Conservation (phyloP, 495 filamentous ascomycete genomes). For the Pyrenula aspistea region DNA sequence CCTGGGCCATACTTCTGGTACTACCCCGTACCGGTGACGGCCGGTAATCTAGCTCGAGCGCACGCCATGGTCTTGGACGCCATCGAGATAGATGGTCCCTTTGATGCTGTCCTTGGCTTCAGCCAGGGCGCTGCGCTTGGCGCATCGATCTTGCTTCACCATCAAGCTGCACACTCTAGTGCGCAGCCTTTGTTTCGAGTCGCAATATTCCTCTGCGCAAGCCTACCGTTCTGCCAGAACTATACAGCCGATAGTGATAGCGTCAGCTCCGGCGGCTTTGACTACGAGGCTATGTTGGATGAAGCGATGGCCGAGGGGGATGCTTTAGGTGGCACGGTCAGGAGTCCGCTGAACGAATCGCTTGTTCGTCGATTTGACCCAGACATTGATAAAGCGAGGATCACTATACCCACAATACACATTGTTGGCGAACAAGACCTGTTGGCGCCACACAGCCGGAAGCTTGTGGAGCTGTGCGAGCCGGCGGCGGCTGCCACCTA, state of each 20-base stretch:
- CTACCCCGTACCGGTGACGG: too few species aligned
- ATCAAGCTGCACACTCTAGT: slow-evolving; percentile 16
- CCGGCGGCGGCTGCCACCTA: slow-evolving; percentile 20
- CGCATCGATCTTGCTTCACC: slow-evolving; percentile 20
- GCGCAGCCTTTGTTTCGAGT: slow-evolving; percentile 21
- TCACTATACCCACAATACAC: slow-evolving; percentile 27
- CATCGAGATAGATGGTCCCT: slow-evolving; percentile 25
- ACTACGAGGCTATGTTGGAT: too few species aligned
- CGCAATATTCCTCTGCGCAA: slow-evolving; percentile 30
- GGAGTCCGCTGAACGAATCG: too few species aligned
- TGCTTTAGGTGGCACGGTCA: too few species aligned
- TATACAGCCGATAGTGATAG: too few species aligned
- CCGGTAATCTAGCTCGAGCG: slow-evolving; percentile 16
- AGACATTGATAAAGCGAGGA: slow-evolving; percentile 9
- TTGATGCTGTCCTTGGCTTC: slow-evolving; percentile 33
- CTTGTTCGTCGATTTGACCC: too few species aligned
- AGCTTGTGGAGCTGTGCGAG: slow-evolving; percentile 24
- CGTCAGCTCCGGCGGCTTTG: neutral
- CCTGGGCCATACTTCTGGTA: too few species aligned
- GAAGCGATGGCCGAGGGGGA: too few species aligned
- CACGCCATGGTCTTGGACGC: slow-evolving; percentile 20
- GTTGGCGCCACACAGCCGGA: slow-evolving; percentile 17
- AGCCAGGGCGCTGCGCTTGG: slow-evolving; percentile 31
- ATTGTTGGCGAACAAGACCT: slow-evolving; percentile 25
- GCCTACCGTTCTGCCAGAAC: slow-evolving; percentile 11